A percentile compares a stretch with the other conserved stretches of the same genome.
These are phyloP conservation scores for Asterella californica DNA, from an alignment of 225 moss, liverwort and hornwort genomes.

Conservation along the genomic window DNA sequence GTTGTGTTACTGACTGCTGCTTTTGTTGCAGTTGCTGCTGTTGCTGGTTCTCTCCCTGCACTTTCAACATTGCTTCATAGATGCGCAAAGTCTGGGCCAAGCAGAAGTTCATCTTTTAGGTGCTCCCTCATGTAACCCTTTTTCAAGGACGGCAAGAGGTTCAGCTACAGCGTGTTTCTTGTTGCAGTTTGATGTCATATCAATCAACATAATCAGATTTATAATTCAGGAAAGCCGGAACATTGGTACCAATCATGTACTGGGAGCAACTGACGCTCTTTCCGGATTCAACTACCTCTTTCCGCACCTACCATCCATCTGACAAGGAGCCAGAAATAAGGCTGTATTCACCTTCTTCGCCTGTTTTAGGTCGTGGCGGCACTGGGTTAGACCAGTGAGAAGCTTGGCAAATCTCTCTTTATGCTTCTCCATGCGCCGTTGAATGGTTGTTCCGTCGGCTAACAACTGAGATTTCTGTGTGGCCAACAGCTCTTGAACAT, in stretches of 20 bases:
- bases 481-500: conserved; percentile 81
- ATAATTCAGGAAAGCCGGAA: neutral
- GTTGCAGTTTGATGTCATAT: too few species aligned
- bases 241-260: neutral
- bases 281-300: neutral
- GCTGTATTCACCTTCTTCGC: conserved; percentile 57
- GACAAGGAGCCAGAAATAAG: neutral
- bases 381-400: conserved; percentile 42
- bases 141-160: neutral
- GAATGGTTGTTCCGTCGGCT: conserved; percentile 46
- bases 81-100: conserved; percentile 69
- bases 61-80: conserved; percentile 79
- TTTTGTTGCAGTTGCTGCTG: conserved; percentile 37
- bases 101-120: neutral
- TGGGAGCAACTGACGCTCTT: neutral
- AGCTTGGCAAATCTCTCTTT: conserved; percentile 55
- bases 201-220: neutral
- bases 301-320: too few species aligned
- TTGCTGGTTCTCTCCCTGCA: conserved; percentile 68
- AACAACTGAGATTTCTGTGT: conserved; percentile 69
- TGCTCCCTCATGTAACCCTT: neutral
- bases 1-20: conserved; percentile 30
- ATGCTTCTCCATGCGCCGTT: conserved; percentile 58
- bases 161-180: neutral
- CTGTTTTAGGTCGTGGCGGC: conserved; percentile 83